Evolutionary conservation across 257 asterid species (phyloP), one percentile per base, ranked within the genome.

Genomic region (Solanum sejunctum): DNA sequence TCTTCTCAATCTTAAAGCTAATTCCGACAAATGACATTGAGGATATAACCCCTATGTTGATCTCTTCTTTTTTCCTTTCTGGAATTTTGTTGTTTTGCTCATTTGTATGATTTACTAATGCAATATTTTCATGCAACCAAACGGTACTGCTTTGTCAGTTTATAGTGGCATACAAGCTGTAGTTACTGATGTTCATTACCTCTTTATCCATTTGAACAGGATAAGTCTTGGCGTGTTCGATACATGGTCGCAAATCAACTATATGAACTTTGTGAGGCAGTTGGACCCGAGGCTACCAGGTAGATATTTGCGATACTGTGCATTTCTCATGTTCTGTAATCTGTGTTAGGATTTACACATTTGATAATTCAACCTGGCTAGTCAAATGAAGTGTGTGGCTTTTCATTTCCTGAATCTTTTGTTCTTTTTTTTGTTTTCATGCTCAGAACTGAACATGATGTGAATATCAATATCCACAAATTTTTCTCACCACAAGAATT

Each of bases 231-330:
- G 91, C 90, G 91, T 54, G 90, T 89, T 78, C 91, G 90, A 36
- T 89, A 87, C 63, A 89, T 89, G 91, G 91, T 89, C 73, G 91
- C 91, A 49, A 89, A 89, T 84, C 91, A 89, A 84, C 87, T 89
- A 7, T 85, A 89, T 81, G 91, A 89, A 49, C 83, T 89, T 79
- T 89, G 90, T 87, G 91, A 89, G 83, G 91, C 91, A 80, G 91
- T 89, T 81, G 91, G 91, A 17, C 91, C 91, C 15, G 91, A 89
- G 82, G 85, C 90, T 58, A 89, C 90, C 84, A 89, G 89, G 91
- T 89, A 81, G 52, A 61, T 82, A 60, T 52, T 69, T 28, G 57
- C 15, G 77, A 58, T 83, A 54, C 79, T 17, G 55, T 51, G 70
- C 64, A 23, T 32, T 66, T 83, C 41, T 52, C 69, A 36, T 55